Evolutionary conservation across 208 protist species (phyloP), one percentile per base, ranked within the genome.

Genomic region (Wallacemonas collosoma): DNA sequence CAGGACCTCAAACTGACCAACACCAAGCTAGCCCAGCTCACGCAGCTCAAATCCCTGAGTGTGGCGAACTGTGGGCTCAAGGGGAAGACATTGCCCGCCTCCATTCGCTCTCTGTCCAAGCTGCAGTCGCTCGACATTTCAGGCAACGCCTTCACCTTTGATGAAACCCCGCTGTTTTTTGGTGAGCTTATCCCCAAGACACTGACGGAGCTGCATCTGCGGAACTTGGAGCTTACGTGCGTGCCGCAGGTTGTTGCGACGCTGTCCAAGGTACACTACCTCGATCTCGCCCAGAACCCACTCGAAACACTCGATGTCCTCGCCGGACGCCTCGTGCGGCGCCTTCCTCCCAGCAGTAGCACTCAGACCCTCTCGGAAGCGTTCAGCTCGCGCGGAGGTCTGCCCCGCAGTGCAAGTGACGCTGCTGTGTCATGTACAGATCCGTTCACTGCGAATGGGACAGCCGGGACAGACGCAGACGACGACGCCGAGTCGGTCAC

Each of bases 261-360:
- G 58, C 82, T 96, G 26, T 77, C 75, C 45, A 79, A 87, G 38
- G 72, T 94, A 7, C 73, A 75, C 58, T 82, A 66, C 15, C 76
- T 96, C 39, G 91, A 96, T 71, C 78, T 96, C 17, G 78, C 89
- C 1, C 70, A 89, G 61, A 96, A 96, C 77, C 79, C 91, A 1
- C 83, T 96, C 39, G 83, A 91, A 69, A 93, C 91, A 43, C 75
- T 96, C 6, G 89, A 94, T 65, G 91, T 96, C 11, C 77, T 96
- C 44, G 91, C 91, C 3, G 91, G 91, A 2, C 87, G 91, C 35
- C 68, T 94, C 0, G 79, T 94, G 53, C 80, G 79, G 48, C 83
- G 87, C 41, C 43, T 89, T 55, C 82, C 79, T 58, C 69, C 55
- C 55, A 15, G 66, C 48, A n/a, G 51, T 36, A 68, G 53, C 50